Conservation (phyloP, 805 yeast species). For the Candida coquimbonensis region DNA sequence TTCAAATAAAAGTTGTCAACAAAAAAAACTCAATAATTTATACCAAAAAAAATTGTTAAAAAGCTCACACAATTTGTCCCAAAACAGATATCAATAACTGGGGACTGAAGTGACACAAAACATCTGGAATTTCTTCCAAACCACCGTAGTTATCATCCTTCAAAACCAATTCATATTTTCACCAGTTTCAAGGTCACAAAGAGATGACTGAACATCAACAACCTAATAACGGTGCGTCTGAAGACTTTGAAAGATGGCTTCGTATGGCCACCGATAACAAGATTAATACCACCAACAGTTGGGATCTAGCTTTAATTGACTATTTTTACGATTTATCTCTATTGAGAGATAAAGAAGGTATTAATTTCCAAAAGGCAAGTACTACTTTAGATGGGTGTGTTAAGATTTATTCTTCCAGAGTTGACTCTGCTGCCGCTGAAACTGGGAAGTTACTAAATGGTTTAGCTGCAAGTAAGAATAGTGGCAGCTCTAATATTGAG, state of each 20-base stretch:
- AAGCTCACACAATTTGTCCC: neutral
- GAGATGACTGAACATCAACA: too few relatives aligned
- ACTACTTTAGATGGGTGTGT: constrained; percentile 94
- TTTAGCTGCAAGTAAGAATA: constrained; percentile 39
- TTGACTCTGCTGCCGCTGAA: constrained; percentile 87
- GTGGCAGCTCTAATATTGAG: constrained; percentile 15
- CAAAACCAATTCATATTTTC: too few relatives aligned
- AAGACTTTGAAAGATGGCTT: constrained; percentile 68
- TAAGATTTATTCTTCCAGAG: constrained; percentile 83
- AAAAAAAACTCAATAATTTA: neutral
- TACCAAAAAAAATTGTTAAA: neutral
- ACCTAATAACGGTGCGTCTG: constrained; percentile 3
- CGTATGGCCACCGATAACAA: constrained; percentile 77
- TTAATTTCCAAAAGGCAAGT: constrained; percentile 86
- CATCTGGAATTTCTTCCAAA: too few relatives aligned
- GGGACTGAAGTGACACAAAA: too few relatives aligned
- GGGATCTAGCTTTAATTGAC: constrained; percentile 89
- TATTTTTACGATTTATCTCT: constrained; percentile 81
- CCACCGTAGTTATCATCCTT: too few relatives aligned
- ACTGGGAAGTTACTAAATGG: constrained; percentile 82
- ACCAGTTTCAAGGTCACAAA: too few relatives aligned
- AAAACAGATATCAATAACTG: neutral
- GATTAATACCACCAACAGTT: constrained; percentile 76
- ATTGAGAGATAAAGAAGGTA: constrained; percentile 62
- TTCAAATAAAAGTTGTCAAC: constrained; percentile 1